These are phyloP conservation scores for Coemansia sp. DNA, from an alignment of 192 early-diverging fungal genomes.

Conservation along the genomic window DNA sequence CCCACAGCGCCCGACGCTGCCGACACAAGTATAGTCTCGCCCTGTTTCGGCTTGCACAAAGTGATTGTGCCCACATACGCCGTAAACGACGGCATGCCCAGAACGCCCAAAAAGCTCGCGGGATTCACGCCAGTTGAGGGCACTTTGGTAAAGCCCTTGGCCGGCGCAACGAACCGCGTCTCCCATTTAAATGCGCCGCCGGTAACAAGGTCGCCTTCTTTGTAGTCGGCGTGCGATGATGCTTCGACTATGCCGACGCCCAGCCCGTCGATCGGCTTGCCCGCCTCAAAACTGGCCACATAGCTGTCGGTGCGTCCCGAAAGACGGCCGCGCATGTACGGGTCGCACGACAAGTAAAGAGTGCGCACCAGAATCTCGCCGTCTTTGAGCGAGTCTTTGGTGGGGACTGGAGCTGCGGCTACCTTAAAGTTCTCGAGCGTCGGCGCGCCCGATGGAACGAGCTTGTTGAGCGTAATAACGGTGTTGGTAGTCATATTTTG, in stretches of 20 bases:
- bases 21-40: constrained; percentile 81
- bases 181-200: constrained; percentile 60
- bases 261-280: constrained; percentile 42
- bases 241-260: constrained; percentile 64
- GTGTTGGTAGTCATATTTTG: constrained; percentile 22
- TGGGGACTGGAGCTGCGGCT: constrained; percentile 10
- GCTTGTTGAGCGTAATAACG: constrained; percentile 14
- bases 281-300: constrained; percentile 53
- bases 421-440: constrained; percentile 30
- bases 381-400: constrained; percentile 22
- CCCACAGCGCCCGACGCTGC: constrained; percentile 83
- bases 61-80: constrained; percentile 67
- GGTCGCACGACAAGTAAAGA: constrained; percentile 72
- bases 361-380: constrained; percentile 56
- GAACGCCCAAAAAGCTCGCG: constrained; percentile 46
- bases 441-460: constrained; percentile 19
- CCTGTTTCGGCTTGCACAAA: constrained; percentile 70
- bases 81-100: constrained; percentile 82
- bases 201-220: constrained; percentile 64
- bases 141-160: constrained; percentile 17
- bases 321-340: constrained; percentile 66
- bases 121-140: constrained; percentile 6
- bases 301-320: constrained; percentile 57
- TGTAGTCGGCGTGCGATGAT: constrained; percentile 59
- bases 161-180: constrained; percentile 55